Conservation (phyloP, 306 rosid genomes). For the Cicer chorassanicum region DNA sequence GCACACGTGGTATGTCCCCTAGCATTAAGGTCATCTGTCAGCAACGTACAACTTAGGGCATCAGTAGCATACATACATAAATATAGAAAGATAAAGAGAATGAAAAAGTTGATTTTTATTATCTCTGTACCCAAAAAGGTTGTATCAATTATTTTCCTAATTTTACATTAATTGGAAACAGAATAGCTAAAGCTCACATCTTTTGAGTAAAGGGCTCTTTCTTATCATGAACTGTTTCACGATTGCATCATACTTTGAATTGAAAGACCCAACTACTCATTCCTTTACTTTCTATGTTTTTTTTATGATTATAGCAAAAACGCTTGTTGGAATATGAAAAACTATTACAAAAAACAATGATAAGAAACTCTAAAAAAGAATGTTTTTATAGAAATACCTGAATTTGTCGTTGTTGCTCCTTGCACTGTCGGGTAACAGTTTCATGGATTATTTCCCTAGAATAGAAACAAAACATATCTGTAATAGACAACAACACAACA, state of each 20-base stretch:
- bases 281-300: neutral
- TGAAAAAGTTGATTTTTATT: neutral
- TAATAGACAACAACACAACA: slow-evolving; percentile 24
- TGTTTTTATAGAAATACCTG: slow-evolving; percentile 60
- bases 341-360: slow-evolving; percentile 28
- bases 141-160: slow-evolving; percentile 19
- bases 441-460: slow-evolving; percentile 84
- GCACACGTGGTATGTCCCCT: slow-evolving; percentile 83
- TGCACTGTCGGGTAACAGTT: slow-evolving; percentile 81
- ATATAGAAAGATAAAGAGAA: slow-evolving; percentile 19
- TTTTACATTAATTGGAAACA: neutral
- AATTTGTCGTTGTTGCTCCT: slow-evolving; percentile 94
- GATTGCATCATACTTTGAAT: neutral
- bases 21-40: slow-evolving; percentile 87
- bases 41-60: slow-evolving; percentile 41
- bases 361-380: slow-evolving; percentile 20
- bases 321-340: slow-evolving; percentile 38
- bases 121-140: neutral
- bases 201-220: slow-evolving; percentile 25
- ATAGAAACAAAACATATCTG: slow-evolving; percentile 38
- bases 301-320: slow-evolving; percentile 1
- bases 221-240: slow-evolving; percentile 16
- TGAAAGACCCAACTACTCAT: slow-evolving; percentile 1
- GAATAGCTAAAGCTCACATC: slow-evolving; percentile 23
- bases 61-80: slow-evolving; percentile 33